phyloP scores from a whole-genome alignment of 495 filamentous ascomycete genomes.

The Tuber brumale region DNA sequence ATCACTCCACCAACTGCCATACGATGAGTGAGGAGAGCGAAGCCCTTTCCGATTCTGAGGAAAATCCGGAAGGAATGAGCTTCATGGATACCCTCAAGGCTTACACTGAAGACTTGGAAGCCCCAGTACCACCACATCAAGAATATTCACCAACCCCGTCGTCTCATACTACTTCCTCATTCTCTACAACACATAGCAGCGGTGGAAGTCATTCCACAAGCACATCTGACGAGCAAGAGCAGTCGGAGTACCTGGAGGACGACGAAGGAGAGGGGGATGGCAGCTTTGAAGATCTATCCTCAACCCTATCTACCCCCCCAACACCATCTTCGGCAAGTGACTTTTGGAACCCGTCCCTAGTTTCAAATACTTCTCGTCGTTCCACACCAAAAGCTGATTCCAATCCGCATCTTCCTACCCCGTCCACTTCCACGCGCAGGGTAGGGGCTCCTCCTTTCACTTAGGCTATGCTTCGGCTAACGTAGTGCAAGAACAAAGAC shows the following conservation, averaged over 20 bases:
- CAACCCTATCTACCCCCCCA: neutral
- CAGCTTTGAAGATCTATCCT: neutral
- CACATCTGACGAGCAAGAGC: neutral
- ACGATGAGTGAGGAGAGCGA: neutral
- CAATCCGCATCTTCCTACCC: slow-evolving; percentile 8
- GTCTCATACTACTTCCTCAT: neutral
- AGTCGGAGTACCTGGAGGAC: neutral
- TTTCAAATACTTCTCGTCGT: slow-evolving; percentile 6
- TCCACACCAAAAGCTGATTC: slow-evolving; percentile 8
- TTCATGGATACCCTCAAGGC: neutral
- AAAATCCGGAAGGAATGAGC: neutral
- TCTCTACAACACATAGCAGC: neutral
- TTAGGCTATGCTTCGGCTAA: neutral
- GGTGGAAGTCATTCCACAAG: neutral
- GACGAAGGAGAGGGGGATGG: neutral
- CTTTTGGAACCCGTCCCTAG: neutral
- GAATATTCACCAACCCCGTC: neutral
- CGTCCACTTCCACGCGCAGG: neutral
- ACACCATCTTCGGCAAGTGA: neutral
- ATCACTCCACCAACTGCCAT: neutral
- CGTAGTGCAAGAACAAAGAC: neutral
- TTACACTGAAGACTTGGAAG: neutral
- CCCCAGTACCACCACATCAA: neutral
- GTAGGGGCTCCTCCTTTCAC: neutral
- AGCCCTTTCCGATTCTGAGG: neutral